Percentiles rank a stretch among this genome's conserved stretches.
These are phyloP conservation scores for Xylaria intraflava DNA, from an alignment of 495 filamentous ascomycete species.

Conservation along the genomic window DNA sequence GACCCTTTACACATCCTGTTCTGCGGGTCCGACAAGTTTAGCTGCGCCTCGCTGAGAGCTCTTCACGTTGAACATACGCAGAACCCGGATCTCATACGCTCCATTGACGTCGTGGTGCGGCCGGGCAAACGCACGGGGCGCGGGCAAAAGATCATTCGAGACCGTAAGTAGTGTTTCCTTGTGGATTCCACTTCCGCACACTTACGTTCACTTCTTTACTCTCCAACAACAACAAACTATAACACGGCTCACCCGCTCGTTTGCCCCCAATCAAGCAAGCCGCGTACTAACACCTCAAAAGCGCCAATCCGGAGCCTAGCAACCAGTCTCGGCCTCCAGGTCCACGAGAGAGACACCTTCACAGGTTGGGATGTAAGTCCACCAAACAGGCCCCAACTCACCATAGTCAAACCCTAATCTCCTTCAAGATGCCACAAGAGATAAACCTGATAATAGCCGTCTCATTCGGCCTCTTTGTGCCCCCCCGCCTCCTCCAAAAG, in stretches of 20 bases:
- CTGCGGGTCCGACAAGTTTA: constrained; percentile 92
- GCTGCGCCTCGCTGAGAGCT: constrained; percentile 68
- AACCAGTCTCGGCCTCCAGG: constrained; percentile 50
- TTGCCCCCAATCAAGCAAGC: neutral
- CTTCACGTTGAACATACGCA: constrained; percentile 54
- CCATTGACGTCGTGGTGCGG: constrained; percentile 82
- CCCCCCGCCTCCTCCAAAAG: constrained; percentile 59
- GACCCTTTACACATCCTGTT: constrained; percentile 83
- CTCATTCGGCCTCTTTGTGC: constrained; percentile 91
- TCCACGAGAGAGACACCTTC: constrained; percentile 75
- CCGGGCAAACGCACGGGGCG: constrained; percentile 70
- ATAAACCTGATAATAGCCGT: constrained; percentile 87
- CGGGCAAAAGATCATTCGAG: constrained; percentile 59
- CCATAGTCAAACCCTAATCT: neutral
- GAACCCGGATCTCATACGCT: constrained; percentile 55
- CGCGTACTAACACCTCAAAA: constrained; percentile 25
- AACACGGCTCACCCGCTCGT: neutral
- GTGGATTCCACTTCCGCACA: constrained; percentile 1
- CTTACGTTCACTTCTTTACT: neutral
- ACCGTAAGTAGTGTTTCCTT: constrained; percentile 45
- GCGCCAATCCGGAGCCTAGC: constrained; percentile 71
- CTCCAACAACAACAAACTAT: neutral
- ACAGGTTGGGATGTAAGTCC: constrained; percentile 65
- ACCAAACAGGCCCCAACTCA: neutral
- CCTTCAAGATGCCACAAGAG: constrained; percentile 49